Evolutionary conservation across 495 filamentous ascomycete genomes (phyloP).

Genomic region (Tetracladium marchalianum): DNA sequence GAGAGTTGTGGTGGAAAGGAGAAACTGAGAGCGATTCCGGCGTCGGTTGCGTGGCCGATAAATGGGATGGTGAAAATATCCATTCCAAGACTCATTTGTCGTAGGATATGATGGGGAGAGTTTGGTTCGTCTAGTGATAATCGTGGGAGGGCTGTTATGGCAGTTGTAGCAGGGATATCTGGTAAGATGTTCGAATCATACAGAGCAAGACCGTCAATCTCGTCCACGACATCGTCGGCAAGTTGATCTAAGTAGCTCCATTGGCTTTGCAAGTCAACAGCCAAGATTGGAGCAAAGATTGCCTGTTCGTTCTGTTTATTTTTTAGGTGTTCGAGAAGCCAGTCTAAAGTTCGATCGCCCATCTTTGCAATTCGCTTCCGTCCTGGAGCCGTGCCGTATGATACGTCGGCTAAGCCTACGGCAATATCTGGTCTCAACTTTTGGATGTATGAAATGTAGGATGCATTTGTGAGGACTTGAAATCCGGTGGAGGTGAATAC

Average conservation of each 20-base stretch:
- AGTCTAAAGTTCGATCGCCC: slow-evolving; percentile 71
- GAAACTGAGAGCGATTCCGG: slow-evolving; percentile 78
- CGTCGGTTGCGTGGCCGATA: slow-evolving; percentile 62
- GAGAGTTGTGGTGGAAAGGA: slow-evolving; percentile 42
- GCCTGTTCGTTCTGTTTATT: slow-evolving; percentile 25
- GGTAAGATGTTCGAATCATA: slow-evolving; percentile 65
- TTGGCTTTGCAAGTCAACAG: slow-evolving; percentile 64
- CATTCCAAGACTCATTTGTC: slow-evolving; percentile 61
- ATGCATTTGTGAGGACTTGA: slow-evolving; percentile 48
- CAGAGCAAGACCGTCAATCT: slow-evolving; percentile 69
- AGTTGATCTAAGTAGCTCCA: slow-evolving; percentile 66
- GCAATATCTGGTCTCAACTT: slow-evolving; percentile 70
- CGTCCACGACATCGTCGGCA: slow-evolving; percentile 35
- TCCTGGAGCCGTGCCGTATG: slow-evolving; percentile 45
- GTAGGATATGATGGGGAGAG: slow-evolving; percentile 65
- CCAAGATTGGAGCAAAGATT: slow-evolving; percentile 75
- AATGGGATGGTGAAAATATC: slow-evolving; percentile 76
- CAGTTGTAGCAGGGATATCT: slow-evolving; percentile 47
- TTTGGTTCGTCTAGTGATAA: slow-evolving; percentile 57
- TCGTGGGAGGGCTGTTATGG: slow-evolving; percentile 50
- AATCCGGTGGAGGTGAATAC: slow-evolving; percentile 82
- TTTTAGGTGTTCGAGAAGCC: slow-evolving; percentile 51
- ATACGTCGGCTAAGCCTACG: slow-evolving; percentile 68
- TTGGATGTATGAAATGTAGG: slow-evolving; percentile 54
- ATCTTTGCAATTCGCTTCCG: slow-evolving; percentile 69